Evolutionary conservation across 805 yeast genomes (phyloP), one percentile per base, ranked within the genome.

Genomic region (Suhomyces tanzawaensis): DNA sequence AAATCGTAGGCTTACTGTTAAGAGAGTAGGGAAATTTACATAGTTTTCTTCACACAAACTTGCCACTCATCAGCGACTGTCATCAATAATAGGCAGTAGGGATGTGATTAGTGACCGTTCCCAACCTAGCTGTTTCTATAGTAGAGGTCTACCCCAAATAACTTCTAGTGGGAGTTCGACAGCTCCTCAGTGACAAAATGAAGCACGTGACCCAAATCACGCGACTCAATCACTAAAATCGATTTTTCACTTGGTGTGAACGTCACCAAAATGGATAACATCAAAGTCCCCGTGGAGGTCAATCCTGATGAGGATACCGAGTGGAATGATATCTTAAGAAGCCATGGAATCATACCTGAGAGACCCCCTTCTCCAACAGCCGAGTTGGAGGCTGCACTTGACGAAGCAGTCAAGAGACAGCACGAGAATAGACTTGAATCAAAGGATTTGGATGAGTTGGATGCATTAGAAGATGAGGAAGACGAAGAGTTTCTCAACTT

Each of bases 251-350:
- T 11, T 21, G 24, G 7, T 11, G 11, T 11, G 23, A 21, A 21
- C 23, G 8, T 7, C 23, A 21, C 23, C 23, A 21, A 19, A 12
- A 42, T 42, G 44, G 34, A 44, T 12, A 42, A 46, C 42, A 29
- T 42, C 37, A 75, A 82, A 66, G 71, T 84, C 38, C 87, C 81
- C 48, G 89, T 89, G 34, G 87, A 89, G 62, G 96, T 90, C 38
- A 90, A 93, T 62, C 97, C 96, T 24, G 78, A 77, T 45, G 99
- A 93, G 62, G 99, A 93, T 59, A 93, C 99, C 0, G 99, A 93
- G 61, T 93, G 99, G 99, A 93, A 93, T 58, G 99, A 93, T 61
- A 89, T 93, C 48, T 72, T 93, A 31, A 72, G 99, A 47, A 76
- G 78, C 3, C 86, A 90, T 45, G 98, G 98, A 17, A 80, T 93